These are phyloP conservation scores for Cordyceps cicadae DNA, from an alignment of 2,329 filamentous ascomycete species.

Conservation along the genomic window DNA sequence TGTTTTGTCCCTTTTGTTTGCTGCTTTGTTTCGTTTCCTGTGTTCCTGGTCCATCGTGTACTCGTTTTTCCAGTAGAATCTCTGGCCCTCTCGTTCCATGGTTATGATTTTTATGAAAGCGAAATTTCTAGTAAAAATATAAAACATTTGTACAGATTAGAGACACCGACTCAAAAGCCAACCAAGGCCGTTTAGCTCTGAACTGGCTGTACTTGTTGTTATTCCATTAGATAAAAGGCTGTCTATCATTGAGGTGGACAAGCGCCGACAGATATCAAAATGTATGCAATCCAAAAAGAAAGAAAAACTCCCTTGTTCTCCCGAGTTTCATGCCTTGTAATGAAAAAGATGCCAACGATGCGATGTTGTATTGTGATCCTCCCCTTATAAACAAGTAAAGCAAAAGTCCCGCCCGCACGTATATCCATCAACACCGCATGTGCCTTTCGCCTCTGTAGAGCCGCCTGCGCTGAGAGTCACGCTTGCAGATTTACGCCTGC, in stretches of 20 bases:
- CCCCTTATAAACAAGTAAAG: conserved; percentile 42
- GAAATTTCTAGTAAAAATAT: conserved; percentile 8
- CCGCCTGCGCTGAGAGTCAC: neutral
- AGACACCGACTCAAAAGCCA: neutral
- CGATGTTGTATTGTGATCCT: neutral
- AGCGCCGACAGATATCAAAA: neutral
- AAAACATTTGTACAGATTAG: conserved; percentile 1
- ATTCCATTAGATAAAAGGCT: neutral
- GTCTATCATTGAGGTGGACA: neutral
- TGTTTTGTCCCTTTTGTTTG: neutral
- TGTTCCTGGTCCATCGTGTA: neutral
- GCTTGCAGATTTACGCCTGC: neutral
- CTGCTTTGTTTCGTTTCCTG: neutral
- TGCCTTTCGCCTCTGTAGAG: conserved; percentile 31
- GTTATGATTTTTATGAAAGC: conserved; percentile 7
- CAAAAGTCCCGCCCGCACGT: conserved; percentile 51
- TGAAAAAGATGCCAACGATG: neutral
- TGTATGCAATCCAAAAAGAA: conserved; percentile 3
- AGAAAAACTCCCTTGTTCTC: neutral
- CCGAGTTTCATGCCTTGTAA: neutral
- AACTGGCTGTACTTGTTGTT: neutral
- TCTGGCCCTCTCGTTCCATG: neutral
- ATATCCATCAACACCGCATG: conserved; percentile 49
- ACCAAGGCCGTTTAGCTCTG: neutral
- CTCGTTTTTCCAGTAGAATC: neutral